These are phyloP conservation scores for Silene conica DNA, from an alignment of 148 eudicot genomes.

Conservation along the genomic window DNA sequence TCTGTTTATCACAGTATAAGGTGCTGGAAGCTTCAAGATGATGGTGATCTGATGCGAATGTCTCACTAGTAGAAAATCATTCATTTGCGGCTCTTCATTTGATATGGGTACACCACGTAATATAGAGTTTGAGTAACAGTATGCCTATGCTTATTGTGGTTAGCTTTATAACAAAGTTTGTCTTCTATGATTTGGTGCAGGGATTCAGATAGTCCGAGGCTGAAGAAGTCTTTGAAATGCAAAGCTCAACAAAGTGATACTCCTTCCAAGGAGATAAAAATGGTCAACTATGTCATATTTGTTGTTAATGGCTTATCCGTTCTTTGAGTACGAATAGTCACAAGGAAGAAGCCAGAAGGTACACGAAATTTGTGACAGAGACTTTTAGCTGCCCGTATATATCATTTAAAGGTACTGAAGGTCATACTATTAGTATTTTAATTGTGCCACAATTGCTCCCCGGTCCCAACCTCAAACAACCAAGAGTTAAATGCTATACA, in stretches of 20 bases:
- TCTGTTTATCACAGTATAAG: no score
- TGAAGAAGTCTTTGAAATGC: conserved; percentile 39
- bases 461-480: no score
- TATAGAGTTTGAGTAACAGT: no score
- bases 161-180: neutral
- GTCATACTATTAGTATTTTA: neutral
- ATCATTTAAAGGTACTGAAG: conserved; percentile 66
- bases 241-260: conserved; percentile 40
- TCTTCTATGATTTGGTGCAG: conserved; percentile 28
- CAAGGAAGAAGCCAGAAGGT: conserved; percentile 35
- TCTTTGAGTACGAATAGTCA: conserved; percentile 48
- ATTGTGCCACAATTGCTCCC: neutral
- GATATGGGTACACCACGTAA: no score
- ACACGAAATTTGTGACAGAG: conserved; percentile 34
- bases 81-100: no score
- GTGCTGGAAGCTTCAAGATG: no score
- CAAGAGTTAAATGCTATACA: neutral
- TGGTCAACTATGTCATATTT: conserved; percentile 72
- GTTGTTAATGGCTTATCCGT: conserved; percentile 70
- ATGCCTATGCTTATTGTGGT: neutral
- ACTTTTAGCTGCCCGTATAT: conserved; percentile 55
- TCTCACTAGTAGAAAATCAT: no score
- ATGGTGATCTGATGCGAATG: no score
- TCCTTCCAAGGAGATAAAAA: conserved; percentile 34
- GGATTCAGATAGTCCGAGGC: conserved; percentile 43